These are phyloP conservation scores for Daldinia sp. DNA, from an alignment of 2,329 filamentous ascomycete species.

Conservation along the genomic window DNA sequence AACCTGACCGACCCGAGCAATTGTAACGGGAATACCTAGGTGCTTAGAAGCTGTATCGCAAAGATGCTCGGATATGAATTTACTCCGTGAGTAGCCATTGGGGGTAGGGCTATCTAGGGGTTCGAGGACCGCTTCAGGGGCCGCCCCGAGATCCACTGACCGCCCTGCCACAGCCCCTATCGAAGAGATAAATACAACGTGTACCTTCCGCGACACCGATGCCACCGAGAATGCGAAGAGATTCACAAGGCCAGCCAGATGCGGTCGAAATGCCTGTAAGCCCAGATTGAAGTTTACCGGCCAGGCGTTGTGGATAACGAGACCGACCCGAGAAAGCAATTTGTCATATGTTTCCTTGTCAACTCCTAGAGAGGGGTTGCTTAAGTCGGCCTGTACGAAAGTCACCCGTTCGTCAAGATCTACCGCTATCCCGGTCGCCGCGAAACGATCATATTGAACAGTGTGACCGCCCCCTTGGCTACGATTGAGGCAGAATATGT, in stretches of 20 bases:
- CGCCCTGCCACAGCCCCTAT: slow-evolving; percentile 36
- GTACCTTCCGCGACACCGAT: slow-evolving; percentile 19
- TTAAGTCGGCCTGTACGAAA: neutral
- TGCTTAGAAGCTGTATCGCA: slow-evolving; percentile 43
- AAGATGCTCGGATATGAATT: slow-evolving; percentile 48
- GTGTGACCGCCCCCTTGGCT: neutral
- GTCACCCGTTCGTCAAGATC: neutral
- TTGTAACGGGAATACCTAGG: slow-evolving; percentile 28
- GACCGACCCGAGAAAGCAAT: neutral
- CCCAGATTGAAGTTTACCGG: neutral
- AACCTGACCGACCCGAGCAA: slow-evolving; percentile 49
- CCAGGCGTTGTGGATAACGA: neutral
- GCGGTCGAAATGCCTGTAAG: neutral
- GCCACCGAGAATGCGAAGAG: slow-evolving; percentile 4
- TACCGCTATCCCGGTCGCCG: neutral
- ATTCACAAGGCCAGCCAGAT: neutral
- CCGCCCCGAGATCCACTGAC: slow-evolving; percentile 9
- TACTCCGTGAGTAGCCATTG: slow-evolving; percentile 48
- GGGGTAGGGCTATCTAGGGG: slow-evolving; percentile 17
- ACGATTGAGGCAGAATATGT: slow-evolving; percentile 3
- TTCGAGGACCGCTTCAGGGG: slow-evolving; percentile 38
- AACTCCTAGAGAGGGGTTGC: neutral
- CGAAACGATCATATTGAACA: neutral
- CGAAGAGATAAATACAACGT: slow-evolving; percentile 44
- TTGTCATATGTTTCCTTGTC: neutral